Evolutionary conservation across 495 filamentous ascomycete species (phyloP).

Genomic region (Podospora fimiseda): DNA sequence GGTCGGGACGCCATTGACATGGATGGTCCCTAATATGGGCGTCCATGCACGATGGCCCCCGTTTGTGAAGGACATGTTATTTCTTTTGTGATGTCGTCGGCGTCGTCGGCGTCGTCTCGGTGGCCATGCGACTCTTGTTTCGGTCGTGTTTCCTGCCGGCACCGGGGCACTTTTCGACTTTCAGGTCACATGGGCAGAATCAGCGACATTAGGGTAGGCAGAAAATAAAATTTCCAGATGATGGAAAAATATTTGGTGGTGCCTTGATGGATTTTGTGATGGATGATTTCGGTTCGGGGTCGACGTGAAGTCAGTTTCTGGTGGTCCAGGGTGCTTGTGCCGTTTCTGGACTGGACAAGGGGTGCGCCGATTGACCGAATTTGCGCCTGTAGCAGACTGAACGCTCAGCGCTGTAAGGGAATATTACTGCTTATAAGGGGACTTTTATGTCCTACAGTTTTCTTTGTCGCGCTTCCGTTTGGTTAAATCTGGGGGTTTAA

Average conservation of each 20-base stretch:
- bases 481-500: not conserved
- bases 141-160: conserved; percentile 40
- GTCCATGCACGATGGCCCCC: conserved; percentile 45
- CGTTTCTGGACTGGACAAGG: conserved; percentile 25
- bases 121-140: conserved; percentile 45
- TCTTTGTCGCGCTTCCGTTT: not conserved
- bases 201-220: conserved; percentile 40
- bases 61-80: conserved; percentile 48
- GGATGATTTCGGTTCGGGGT: conserved; percentile 35
- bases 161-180: conserved; percentile 30
- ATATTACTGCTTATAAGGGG: no score
- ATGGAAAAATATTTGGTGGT: conserved; percentile 32
- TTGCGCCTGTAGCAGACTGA: not conserved
- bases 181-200: conserved; percentile 35
- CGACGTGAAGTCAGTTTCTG: conserved; percentile 42
- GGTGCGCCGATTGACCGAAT: conserved; percentile 19
- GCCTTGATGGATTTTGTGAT: conserved; percentile 35
- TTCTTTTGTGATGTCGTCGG: conserved; percentile 22
- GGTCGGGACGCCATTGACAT: conserved; percentile 29
- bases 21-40: conserved; percentile 28
- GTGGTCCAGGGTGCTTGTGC: conserved; percentile 23
- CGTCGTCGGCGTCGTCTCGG: conserved; percentile 29
- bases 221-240: conserved; percentile 18
- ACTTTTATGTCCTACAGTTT: not conserved
- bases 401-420: not conserved